Conservation (phyloP, 495 filamentous ascomycete species). For the Usnea hakonensis region DNA sequence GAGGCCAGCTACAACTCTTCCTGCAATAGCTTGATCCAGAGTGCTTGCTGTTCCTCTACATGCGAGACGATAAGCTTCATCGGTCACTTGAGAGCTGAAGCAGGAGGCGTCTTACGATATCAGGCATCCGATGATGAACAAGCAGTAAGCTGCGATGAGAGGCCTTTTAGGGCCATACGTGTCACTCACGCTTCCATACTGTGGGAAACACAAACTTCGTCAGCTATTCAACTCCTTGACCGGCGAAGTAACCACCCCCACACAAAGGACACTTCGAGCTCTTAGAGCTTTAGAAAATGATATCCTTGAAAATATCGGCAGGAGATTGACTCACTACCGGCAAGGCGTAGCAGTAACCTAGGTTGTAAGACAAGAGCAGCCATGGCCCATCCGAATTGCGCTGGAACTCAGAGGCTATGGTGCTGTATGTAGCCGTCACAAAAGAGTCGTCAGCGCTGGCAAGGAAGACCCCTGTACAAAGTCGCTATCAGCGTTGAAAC, state of each 20-base stretch:
- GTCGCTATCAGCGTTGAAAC: too few species aligned
- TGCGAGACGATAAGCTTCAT: too few species aligned
- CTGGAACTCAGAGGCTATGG: slow-evolving; percentile 32
- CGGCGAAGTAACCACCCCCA: not conserved
- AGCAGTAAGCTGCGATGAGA: slow-evolving; percentile 27
- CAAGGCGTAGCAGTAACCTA: slow-evolving; percentile 32
- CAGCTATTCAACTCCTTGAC: not conserved
- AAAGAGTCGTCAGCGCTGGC: slow-evolving; percentile 31
- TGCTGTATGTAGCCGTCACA: slow-evolving; percentile 30
- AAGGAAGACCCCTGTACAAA: slow-evolving; percentile 34
- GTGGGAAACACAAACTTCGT: not conserved
- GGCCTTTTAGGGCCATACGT: slow-evolving; percentile 29
- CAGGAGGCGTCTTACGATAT: slow-evolving; percentile 37
- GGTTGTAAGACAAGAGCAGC: slow-evolving; percentile 32
- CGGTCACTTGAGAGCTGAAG: too few species aligned
- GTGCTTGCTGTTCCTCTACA: slow-evolving; percentile 24
- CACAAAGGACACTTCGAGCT: not conserved
- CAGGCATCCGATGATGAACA: slow-evolving; percentile 31
- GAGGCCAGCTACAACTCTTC: slow-evolving; percentile 26
- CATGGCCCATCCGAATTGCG: slow-evolving; percentile 27
- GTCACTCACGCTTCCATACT: slow-evolving; percentile 31
- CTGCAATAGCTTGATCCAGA: slow-evolving; percentile 23
- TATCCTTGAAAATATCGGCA: too few species aligned
- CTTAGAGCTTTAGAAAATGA: not conserved
- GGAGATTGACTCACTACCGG: slow-evolving; percentile 32